Evolutionary conservation across 108 stramenopile species (phyloP).

Genomic region (Schizochytrium sp.): DNA sequence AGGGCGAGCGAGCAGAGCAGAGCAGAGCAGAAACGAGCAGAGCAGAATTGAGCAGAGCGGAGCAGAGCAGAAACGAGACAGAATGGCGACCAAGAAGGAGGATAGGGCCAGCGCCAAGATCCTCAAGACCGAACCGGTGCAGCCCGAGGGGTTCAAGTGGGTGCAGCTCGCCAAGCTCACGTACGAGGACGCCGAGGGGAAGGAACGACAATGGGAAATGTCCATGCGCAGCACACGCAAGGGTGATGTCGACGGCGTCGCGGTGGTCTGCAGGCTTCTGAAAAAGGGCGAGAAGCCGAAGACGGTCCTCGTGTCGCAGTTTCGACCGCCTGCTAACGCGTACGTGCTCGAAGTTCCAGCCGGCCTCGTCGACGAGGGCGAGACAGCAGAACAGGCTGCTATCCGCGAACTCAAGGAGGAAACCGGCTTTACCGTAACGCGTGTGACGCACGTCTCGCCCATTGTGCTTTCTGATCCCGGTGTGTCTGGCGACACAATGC

Average conservation of each 20-base stretch:
- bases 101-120: not conserved
- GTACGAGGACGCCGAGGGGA: not conserved
- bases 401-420: slow-evolving; percentile 2
- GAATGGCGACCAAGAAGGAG: not conserved
- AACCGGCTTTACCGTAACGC: not conserved
- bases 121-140: not conserved
- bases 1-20: too few relatives aligned
- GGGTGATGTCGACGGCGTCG: not conserved
- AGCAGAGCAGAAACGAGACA: too few relatives aligned
- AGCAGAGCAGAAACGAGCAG: too few relatives aligned
- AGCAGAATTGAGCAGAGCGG: too few relatives aligned
- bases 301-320: not conserved
- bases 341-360: not conserved
- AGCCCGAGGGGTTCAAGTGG: not conserved
- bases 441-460: not conserved
- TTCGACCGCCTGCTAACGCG: not conserved
- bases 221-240: not conserved
- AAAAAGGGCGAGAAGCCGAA: not conserved
- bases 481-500: not conserved
- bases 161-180: not conserved
- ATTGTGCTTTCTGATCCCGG: not conserved
- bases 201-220: not conserved
- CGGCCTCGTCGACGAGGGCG: not conserved
- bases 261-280: not conserved
- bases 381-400: not conserved